Evolutionary conservation across 352 stramenopile species (phyloP).

Genomic region (Globisporangium rhizosaccharum): DNA sequence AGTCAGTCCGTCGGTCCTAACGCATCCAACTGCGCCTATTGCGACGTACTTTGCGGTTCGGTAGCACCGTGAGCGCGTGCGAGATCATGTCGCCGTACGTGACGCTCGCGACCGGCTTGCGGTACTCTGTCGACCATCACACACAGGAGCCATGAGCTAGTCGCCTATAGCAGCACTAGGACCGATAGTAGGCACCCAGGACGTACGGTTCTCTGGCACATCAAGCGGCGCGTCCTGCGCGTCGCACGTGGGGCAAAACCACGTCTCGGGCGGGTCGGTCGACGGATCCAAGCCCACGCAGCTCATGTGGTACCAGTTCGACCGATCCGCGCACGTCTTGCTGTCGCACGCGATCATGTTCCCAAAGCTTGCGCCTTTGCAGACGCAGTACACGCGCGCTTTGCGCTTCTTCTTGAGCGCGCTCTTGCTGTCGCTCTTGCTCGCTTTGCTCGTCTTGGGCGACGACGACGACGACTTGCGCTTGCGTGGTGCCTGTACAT

Average conservation of each 20-base stretch:
- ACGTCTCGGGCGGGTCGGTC: slow-evolving; percentile 57
- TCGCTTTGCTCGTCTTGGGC: slow-evolving; percentile 2
- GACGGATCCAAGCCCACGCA: slow-evolving; percentile 57
- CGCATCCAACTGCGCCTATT: neutral
- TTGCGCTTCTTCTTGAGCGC: slow-evolving; percentile 56
- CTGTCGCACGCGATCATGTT: slow-evolving; percentile 86
- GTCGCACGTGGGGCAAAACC: slow-evolving; percentile 64
- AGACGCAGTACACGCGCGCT: slow-evolving; percentile 66
- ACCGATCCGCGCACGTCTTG: slow-evolving; percentile 69
- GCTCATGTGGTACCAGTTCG: slow-evolving; percentile 82
- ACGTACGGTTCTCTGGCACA: slow-evolving; percentile 70
- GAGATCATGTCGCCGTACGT: slow-evolving; percentile 90
- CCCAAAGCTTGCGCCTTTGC: slow-evolving; percentile 63
- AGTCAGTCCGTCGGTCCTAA: neutral
- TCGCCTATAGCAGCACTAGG: no score
- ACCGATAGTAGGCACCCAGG: no score
- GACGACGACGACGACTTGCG: slow-evolving; percentile 12
- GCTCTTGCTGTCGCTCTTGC: slow-evolving; percentile 10
- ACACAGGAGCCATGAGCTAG: no score
- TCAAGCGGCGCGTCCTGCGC: slow-evolving; percentile 35
- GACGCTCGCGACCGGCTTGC: slow-evolving; percentile 72
- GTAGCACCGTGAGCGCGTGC: slow-evolving; percentile 62
- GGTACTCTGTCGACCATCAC: slow-evolving; percentile 40
- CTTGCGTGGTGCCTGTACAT: slow-evolving; percentile 9
- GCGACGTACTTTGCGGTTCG: slow-evolving; percentile 51